Conservation (phyloP, 768 basidiomycete genomes). For the Agrocybe praecox region DNA sequence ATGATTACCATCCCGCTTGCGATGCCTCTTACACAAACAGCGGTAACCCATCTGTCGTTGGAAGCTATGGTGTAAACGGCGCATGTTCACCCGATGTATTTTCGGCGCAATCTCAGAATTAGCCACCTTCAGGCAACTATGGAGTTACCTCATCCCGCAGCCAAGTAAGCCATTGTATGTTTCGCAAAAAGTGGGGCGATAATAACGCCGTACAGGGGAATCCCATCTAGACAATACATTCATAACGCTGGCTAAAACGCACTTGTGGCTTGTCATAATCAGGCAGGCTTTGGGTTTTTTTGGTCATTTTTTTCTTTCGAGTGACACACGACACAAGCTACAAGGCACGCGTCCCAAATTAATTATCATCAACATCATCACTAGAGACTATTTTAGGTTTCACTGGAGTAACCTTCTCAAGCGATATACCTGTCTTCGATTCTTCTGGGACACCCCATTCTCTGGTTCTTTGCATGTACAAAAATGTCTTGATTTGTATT, state of each 20-base stretch:
- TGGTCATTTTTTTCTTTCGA: neutral
- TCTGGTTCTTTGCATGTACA: neutral
- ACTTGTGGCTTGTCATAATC: neutral
- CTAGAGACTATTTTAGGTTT: neutral
- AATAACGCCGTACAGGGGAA: neutral
- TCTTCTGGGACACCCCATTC: neutral
- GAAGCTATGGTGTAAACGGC: neutral
- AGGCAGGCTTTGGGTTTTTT: neutral
- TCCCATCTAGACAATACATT: neutral
- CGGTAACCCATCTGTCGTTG: neutral
- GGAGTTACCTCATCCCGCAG: neutral
- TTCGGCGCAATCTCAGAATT: neutral
- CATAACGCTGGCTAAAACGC: neutral
- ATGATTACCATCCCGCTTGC: constrained; percentile 10
- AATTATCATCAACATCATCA: neutral
- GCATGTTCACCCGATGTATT: neutral
- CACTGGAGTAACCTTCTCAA: neutral
- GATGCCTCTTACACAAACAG: constrained; percentile 10
- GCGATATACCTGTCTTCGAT: neutral
- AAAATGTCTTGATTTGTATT: constrained; percentile 25
- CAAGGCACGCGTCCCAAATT: neutral
- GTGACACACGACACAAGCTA: neutral
- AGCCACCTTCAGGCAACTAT: neutral
- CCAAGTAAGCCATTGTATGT: neutral
- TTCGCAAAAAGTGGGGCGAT: neutral